These are phyloP conservation scores for Nannochloropsis oceanica DNA, from an alignment of 108 stramenopile genomes.

Conservation along the genomic window DNA sequence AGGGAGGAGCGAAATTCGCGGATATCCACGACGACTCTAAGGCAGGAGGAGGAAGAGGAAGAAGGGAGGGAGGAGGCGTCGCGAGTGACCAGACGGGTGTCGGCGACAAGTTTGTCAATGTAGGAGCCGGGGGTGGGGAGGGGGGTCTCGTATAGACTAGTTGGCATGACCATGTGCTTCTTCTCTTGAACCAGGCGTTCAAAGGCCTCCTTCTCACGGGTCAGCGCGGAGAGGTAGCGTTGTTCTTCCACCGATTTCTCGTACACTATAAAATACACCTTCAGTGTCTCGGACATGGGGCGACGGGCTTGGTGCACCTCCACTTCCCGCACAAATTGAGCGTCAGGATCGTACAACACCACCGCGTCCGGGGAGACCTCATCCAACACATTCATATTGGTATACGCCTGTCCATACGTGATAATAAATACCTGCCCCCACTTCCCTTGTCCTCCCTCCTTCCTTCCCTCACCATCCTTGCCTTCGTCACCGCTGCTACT, in stretches of 20 bases:
- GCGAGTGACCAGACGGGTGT: neutral
- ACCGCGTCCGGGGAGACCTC: constrained; percentile 64
- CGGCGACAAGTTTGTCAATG: neutral
- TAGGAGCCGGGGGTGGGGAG: neutral
- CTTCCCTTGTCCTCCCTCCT: too few relatives aligned
- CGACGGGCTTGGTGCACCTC: constrained; percentile 65
- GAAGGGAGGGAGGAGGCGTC: neutral
- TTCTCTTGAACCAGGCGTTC: constrained; percentile 78
- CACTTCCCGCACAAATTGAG: constrained; percentile 62
- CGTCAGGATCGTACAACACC: constrained; percentile 72
- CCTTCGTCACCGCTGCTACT: neutral
- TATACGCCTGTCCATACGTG: neutral
- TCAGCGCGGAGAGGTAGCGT: constrained; percentile 63
- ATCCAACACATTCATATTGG: constrained; percentile 44
- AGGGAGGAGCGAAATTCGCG: constrained; percentile 88
- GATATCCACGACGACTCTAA: constrained; percentile 64
- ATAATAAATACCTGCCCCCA: neutral
- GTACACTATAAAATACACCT: constrained; percentile 75
- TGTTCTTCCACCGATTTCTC: constrained; percentile 86
- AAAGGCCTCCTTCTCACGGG: constrained; percentile 76
- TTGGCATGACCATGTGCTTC: constrained; percentile 56
- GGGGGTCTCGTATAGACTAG: constrained; percentile 9
- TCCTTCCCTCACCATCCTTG: neutral
- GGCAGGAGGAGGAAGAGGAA: neutral
- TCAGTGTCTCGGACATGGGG: constrained; percentile 9